A percentile compares a stretch with the other conserved stretches of the same genome.
phyloP scores from a whole-genome alignment of 176 grass and related monocot species.

The Panicum miliaceum region DNA sequence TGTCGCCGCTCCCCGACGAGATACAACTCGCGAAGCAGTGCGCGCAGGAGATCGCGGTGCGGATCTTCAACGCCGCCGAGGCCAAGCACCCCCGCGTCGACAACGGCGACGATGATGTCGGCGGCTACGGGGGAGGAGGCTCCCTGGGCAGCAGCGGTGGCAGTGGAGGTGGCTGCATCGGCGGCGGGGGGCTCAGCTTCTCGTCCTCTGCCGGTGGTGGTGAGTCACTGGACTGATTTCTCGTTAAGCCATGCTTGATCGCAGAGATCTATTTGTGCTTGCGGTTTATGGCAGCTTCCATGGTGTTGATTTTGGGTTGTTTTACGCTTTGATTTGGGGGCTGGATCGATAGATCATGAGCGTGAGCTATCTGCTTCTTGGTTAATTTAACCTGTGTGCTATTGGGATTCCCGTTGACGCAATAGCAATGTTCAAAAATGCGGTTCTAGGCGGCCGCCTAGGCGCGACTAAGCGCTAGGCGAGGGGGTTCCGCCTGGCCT shows the following conservation, averaged over 20 bases:
- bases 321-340: conserved; percentile 8
- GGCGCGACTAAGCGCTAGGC: too few species aligned
- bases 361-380: neutral
- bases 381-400: neutral
- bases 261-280: conserved; percentile 27
- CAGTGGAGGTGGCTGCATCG: conserved; percentile 21
- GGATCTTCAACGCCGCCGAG: conserved; percentile 89
- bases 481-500: too few species aligned
- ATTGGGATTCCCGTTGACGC: neutral
- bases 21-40: conserved; percentile 94
- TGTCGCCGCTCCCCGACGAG: conserved; percentile 74
- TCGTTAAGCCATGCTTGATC: neutral
- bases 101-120: conserved; percentile 57
- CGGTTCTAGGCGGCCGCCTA: too few species aligned
- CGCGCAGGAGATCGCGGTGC: conserved; percentile 89
- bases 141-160: conserved; percentile 13
- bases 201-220: conserved; percentile 44
- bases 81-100: conserved; percentile 87
- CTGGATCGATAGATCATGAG: conserved; percentile 22
- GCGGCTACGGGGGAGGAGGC: conserved; percentile 24
- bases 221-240: conserved; percentile 17
- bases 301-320: neutral
- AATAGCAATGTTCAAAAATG: too few species aligned
- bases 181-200: conserved; percentile 42
- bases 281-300: neutral